Evolutionary conservation across 345 rosid genomes (phyloP).

Genomic region (Eucalyptus viminalis): DNA sequence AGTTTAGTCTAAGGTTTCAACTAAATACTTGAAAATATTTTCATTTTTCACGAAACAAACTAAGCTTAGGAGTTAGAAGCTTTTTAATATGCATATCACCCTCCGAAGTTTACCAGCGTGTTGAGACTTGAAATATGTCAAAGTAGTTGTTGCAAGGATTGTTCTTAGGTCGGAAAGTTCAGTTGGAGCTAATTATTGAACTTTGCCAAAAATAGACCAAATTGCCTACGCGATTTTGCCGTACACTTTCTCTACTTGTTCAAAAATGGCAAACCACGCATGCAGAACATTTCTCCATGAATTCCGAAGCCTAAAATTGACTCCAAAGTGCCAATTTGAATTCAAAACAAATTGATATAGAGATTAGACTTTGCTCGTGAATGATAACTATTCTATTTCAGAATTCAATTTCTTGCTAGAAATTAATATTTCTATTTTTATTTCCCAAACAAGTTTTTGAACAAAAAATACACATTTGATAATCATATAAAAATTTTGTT

Average conservation of each 20-base stretch:
- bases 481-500: no score
- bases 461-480: no score
- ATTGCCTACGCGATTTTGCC: background rate
- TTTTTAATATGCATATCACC: background rate
- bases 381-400: no score
- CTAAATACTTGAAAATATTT: background rate
- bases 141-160: background rate
- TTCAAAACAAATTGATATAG: background rate
- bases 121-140: background rate
- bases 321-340: background rate
- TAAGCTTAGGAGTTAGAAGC: background rate
- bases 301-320: background rate
- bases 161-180: background rate
- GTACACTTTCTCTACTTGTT: background rate
- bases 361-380: background rate
- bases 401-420: fast-evolving
- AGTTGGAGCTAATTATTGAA: background rate
- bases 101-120: background rate
- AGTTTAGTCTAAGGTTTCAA: background rate
- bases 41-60: background rate
- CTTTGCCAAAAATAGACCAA: background rate
- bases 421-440: no score
- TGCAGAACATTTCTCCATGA: background rate
- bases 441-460: no score
- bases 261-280: background rate